These are phyloP conservation scores for Pyricularia grisea DNA, from an alignment of 2,329 filamentous ascomycete genomes.

Conservation along the genomic window DNA sequence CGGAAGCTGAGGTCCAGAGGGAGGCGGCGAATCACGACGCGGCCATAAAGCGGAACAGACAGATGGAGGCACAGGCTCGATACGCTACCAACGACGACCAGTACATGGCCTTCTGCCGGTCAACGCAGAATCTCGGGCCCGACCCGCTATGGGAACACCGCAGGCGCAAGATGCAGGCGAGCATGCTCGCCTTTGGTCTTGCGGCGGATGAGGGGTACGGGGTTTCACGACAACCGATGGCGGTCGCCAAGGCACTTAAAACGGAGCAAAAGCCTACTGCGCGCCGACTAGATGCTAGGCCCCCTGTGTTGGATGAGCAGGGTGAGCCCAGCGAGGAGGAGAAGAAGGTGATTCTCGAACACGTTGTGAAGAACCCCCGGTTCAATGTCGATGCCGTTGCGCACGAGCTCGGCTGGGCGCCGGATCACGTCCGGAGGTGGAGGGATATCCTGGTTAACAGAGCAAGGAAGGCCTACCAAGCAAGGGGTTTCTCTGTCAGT, in stretches of 20 bases:
- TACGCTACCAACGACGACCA: neutral
- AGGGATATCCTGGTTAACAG: neutral
- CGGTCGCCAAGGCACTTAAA: neutral
- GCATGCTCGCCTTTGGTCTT: neutral
- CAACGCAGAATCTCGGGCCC: neutral
- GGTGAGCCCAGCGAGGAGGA: neutral
- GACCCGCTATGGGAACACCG: neutral
- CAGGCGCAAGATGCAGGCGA: neutral
- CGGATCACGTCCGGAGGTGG: neutral
- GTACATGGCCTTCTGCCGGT: neutral
- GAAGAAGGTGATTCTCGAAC: neutral
- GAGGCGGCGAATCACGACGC: neutral
- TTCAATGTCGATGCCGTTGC: neutral
- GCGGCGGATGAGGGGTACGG: neutral
- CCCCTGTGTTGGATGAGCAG: neutral
- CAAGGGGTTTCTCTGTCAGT: neutral
- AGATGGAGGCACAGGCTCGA: neutral
- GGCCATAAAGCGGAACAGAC: neutral
- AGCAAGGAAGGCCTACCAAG: neutral
- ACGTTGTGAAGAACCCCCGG: neutral
- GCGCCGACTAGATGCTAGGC: neutral
- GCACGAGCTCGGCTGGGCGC: neutral
- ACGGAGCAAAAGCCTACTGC: neutral
- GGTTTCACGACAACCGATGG: neutral
- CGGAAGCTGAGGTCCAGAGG: neutral